Evolutionary conservation across 1,284 basidiomycete species (phyloP).

Genomic region (Ustilago trichophora): DNA sequence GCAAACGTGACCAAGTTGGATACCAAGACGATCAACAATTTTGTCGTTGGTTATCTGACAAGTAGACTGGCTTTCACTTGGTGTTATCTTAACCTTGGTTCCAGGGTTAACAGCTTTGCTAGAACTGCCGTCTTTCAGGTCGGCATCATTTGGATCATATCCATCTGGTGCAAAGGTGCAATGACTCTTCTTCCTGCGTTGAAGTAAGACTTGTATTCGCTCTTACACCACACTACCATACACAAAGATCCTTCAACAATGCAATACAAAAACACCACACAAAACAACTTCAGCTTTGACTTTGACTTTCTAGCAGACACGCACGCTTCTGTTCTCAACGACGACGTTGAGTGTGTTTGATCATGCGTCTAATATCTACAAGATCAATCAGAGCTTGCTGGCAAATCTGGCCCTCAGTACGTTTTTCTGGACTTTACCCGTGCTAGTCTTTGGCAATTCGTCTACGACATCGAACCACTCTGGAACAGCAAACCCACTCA

Average conservation of each 20-base stretch:
- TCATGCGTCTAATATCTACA: no score
- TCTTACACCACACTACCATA: no score
- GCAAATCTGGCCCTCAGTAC: slow-evolving; percentile 34
- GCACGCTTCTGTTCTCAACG: no score
- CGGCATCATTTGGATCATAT: slow-evolving; percentile 31
- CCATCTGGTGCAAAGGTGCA: slow-evolving; percentile 22
- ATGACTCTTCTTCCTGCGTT: slow-evolving; percentile 13
- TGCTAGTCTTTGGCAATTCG: slow-evolving; percentile 86
- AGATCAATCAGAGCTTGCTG: no score
- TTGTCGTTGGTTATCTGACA: slow-evolving; percentile 23
- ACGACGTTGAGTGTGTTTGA: no score
- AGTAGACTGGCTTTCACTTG: slow-evolving; percentile 18
- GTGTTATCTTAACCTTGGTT: slow-evolving; percentile 29
- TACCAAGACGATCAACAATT: slow-evolving; percentile 17
- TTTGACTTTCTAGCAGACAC: no score
- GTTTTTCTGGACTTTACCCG: slow-evolving; percentile 70
- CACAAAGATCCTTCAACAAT: no score
- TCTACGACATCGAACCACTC: slow-evolving; percentile 82
- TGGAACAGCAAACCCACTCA: slow-evolving; percentile 85
- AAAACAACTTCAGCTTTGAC: no score
- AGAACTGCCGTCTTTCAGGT: slow-evolving; percentile 45
- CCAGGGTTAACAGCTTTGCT: slow-evolving; percentile 16
- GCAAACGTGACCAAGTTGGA: slow-evolving; percentile 26
- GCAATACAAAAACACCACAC: no score
- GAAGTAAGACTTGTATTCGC: no score